Percentiles rank a stretch among this genome's conserved stretches.
phyloP scores from a whole-genome alignment of 331 rosid genomes.

The Quercus phellos region DNA sequence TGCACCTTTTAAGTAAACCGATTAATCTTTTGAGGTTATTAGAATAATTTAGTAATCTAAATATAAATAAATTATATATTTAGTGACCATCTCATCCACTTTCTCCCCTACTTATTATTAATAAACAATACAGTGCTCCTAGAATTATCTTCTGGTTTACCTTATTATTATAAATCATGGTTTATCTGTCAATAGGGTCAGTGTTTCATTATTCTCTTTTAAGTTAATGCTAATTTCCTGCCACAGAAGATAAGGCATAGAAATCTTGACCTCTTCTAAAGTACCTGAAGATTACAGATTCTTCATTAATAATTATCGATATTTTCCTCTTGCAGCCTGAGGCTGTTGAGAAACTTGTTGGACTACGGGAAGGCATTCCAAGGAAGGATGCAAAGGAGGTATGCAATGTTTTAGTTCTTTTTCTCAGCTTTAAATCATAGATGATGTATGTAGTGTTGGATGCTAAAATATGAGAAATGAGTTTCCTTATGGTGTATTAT shows the following conservation, averaged over 20 bases:
- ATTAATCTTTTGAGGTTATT: background rate
- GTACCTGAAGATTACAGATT: background rate
- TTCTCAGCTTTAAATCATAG: constrained; percentile 1
- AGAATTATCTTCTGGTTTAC: background rate
- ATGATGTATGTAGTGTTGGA: background rate
- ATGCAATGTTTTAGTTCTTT: constrained; percentile 9
- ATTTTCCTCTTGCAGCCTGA: constrained; percentile 58
- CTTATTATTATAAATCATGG: background rate
- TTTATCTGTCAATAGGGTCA: background rate
- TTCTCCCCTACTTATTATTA: background rate
- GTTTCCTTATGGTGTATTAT: constrained; percentile 10
- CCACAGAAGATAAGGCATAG: no score
- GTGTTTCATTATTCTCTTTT: background rate
- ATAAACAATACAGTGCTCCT: background rate
- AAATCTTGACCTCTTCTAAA: no score
- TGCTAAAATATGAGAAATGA: constrained; percentile 5
- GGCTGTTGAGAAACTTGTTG: constrained; percentile 94
- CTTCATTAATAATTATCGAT: constrained; percentile 10
- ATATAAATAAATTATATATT: background rate
- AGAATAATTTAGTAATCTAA: background rate
- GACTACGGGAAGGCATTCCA: constrained; percentile 91
- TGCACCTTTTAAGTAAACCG: background rate
- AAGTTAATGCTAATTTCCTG: no score
- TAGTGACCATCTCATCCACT: background rate
- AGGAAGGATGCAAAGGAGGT: constrained; percentile 97